phyloP scores from a whole-genome alignment of 2,329 filamentous ascomycete species.

The Xylariaceae sp. region DNA sequence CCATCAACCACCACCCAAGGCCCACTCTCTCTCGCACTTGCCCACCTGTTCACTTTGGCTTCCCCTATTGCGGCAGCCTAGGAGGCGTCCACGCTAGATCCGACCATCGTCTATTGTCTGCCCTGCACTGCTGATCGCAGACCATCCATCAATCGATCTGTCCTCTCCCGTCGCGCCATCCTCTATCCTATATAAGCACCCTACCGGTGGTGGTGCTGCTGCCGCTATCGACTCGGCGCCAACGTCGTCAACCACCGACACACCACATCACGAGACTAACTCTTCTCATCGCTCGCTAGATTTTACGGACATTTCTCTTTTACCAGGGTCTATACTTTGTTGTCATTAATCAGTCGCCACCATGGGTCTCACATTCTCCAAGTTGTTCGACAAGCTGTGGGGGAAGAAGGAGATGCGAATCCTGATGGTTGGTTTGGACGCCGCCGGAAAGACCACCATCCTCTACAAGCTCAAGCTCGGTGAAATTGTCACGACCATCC shows the following conservation, averaged over 20 bases:
- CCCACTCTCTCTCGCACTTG: constrained; percentile 21
- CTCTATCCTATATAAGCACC: background rate
- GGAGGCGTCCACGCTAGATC: constrained; percentile 10
- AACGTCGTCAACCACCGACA: background rate
- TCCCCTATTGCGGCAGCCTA: constrained; percentile 29
- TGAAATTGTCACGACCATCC: constrained; percentile 98
- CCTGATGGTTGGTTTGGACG: constrained; percentile 98
- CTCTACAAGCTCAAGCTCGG: constrained; percentile 99
- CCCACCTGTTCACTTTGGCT: constrained; percentile 25
- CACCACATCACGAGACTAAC: constrained; percentile 17
- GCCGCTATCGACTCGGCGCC: background rate
- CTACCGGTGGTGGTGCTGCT: background rate
- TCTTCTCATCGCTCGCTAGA: constrained; percentile 16
- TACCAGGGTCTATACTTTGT: constrained; percentile 27
- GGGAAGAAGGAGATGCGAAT: constrained; percentile 99
- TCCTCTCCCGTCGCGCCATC: constrained; percentile 17
- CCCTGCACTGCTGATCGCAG: constrained; percentile 14
- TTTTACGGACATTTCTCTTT: constrained; percentile 14
- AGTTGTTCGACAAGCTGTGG: constrained; percentile 93
- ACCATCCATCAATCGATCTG: constrained; percentile 23
- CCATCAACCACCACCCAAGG: constrained; percentile 14
- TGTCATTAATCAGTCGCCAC: constrained; percentile 52
- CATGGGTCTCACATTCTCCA: constrained; percentile 98
- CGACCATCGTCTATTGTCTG: constrained; percentile 8
- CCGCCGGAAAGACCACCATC: constrained; percentile 99